These are phyloP conservation scores for Trichosporon sp. DNA, from an alignment of 1,284 basidiomycete genomes.

Conservation along the genomic window DNA sequence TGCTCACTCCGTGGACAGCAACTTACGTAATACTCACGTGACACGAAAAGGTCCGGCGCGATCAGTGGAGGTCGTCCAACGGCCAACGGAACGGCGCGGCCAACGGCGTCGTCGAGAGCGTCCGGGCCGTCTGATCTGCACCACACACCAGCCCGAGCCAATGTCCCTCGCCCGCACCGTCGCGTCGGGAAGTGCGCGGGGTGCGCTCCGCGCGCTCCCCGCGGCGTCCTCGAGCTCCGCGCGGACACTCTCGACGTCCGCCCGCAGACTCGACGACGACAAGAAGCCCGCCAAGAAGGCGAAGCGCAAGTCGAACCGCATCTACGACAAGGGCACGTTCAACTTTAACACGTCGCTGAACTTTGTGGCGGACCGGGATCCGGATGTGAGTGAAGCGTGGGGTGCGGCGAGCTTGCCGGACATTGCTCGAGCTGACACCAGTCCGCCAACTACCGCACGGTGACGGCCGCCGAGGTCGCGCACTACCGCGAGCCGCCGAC, in stretches of 20 bases:
- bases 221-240: neutral
- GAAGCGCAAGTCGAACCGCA: constrained; percentile 5
- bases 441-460: constrained; percentile 55
- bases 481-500: constrained; percentile 63
- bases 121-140: neutral
- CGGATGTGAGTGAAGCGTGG: constrained; percentile 35
- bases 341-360: constrained; percentile 48
- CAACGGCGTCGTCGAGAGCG: neutral
- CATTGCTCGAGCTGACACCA: constrained; percentile 10
- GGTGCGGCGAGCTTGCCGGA: too few relatives aligned
- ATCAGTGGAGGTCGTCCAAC: constrained; percentile 4
- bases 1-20: neutral
- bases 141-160: neutral
- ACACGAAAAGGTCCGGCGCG: neutral
- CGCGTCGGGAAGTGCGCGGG: neutral
- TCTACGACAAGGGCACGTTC: constrained; percentile 9
- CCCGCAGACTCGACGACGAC: neutral
- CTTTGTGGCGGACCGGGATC: constrained; percentile 40
- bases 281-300: neutral
- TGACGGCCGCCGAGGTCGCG: constrained; percentile 70
- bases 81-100: neutral
- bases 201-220: neutral
- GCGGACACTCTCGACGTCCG: neutral
- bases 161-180: neutral
- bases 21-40: neutral